These are phyloP conservation scores for Solanum verrucosum DNA, from an alignment of 257 asterid genomes.

Conservation along the genomic window DNA sequence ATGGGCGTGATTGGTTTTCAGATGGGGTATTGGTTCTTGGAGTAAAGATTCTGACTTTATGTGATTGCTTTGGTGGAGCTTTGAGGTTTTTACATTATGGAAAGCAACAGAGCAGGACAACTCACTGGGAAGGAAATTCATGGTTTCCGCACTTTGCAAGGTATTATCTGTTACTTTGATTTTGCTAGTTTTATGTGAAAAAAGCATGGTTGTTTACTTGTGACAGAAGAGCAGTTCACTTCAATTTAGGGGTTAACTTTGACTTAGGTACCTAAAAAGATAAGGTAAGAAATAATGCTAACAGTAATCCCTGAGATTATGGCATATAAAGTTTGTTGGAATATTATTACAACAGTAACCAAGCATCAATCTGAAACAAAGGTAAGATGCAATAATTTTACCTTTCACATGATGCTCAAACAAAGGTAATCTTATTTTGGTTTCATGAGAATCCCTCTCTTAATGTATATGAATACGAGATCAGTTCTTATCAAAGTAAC, in stretches of 20 bases:
- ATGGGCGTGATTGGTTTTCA: neutral
- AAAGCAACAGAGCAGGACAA: conserved; percentile 23
- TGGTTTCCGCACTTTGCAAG: conserved; percentile 79
- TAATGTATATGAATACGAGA: neutral
- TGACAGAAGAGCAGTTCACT: neutral
- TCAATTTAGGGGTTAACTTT: neutral
- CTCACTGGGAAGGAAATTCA: conserved; percentile 73
- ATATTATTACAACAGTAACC: neutral
- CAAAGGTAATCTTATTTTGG: no score
- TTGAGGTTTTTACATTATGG: conserved; percentile 27
- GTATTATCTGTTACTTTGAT: conserved; percentile 20
- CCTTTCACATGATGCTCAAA: neutral
- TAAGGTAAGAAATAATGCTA: neutral
- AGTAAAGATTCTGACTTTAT: neutral
- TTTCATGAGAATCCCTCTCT: neutral
- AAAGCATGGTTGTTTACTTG: neutral
- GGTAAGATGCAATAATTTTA: neutral
- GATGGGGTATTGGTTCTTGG: neutral
- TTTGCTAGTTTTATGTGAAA: neutral
- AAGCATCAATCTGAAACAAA: neutral
- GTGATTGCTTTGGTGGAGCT: neutral
- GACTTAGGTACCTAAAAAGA: neutral
- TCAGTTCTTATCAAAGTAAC: neutral
- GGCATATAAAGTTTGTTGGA: neutral
- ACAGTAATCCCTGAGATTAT: neutral